These are phyloP conservation scores for Lactifluus piperatus DNA, from an alignment of 768 basidiomycete genomes.

Conservation along the genomic window DNA sequence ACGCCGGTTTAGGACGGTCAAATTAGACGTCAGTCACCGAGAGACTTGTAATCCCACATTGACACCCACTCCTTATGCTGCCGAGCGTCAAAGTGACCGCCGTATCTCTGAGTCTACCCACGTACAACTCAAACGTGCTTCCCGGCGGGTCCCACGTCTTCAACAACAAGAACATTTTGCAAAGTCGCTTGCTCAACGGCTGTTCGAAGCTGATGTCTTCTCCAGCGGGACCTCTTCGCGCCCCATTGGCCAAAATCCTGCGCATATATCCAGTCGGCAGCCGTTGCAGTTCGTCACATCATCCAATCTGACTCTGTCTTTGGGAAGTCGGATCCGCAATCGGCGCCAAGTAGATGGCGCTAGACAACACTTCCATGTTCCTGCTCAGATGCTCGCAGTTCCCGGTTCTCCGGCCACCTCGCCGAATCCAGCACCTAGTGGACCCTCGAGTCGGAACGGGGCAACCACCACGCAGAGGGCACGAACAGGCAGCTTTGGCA, in stretches of 20 bases:
- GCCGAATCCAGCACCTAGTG: not conserved
- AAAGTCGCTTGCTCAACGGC: constrained; percentile 17
- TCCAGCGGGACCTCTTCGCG: constrained; percentile 6
- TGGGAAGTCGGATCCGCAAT: not conserved
- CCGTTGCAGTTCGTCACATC: constrained; percentile 15
- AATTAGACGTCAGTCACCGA: not conserved
- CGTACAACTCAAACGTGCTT: not conserved
- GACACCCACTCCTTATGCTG: not conserved
- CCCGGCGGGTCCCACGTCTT: not conserved
- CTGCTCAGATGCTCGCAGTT: not conserved
- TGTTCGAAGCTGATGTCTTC: constrained; percentile 19
- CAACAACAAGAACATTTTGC: constrained; percentile 3
- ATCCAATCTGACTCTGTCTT: not conserved
- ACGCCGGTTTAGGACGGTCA: not conserved
- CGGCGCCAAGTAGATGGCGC: not conserved
- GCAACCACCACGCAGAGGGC: not conserved
- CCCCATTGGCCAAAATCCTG: not conserved
- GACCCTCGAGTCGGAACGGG: not conserved
- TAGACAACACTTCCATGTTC: not conserved
- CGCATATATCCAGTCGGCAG: constrained; percentile 13
- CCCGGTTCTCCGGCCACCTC: not conserved
- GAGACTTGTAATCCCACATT: not conserved
- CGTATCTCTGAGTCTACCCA: not conserved
- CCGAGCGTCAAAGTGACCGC: not conserved
- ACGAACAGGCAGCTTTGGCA: not conserved